These are phyloP conservation scores for Tolypocladium sp. DNA, from an alignment of 2,329 filamentous ascomycete species.

Conservation along the genomic window DNA sequence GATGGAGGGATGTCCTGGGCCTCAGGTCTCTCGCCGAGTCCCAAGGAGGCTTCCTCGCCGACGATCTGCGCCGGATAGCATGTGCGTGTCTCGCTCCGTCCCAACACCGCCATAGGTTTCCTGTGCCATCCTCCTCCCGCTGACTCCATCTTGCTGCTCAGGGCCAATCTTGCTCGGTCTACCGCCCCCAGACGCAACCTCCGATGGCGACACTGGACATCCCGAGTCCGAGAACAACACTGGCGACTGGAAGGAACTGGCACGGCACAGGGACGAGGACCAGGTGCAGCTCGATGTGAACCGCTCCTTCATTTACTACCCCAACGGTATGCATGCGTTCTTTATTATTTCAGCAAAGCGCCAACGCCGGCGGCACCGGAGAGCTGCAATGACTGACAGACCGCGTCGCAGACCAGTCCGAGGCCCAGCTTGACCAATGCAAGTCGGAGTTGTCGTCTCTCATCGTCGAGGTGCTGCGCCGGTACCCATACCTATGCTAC, in stretches of 20 bases:
- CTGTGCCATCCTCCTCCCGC: conserved; percentile 3
- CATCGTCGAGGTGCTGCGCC: conserved; percentile 72
- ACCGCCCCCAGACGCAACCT: not conserved
- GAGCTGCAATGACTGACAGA: not conserved
- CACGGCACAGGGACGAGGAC: conserved; percentile 75
- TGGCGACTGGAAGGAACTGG: conserved; percentile 50
- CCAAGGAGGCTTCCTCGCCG: conserved; percentile 57
- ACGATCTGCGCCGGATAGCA: conserved; percentile 60
- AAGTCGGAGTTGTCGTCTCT: conserved; percentile 72
- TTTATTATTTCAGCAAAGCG: not conserved
- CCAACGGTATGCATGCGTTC: conserved; percentile 47
- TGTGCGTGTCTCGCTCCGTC: conserved; percentile 50
- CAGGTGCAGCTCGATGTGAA: conserved; percentile 91
- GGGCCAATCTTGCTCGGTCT: conserved; percentile 53
- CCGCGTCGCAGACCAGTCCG: conserved; percentile 59
- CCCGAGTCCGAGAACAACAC: not conserved
- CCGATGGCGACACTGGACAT: conserved; percentile 5
- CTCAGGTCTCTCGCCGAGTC: conserved; percentile 52
- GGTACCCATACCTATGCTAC: conserved; percentile 78
- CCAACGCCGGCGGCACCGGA: not conserved
- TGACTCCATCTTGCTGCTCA: conserved; percentile 19
- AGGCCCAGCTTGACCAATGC: conserved; percentile 57
- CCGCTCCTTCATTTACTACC: conserved; percentile 96
- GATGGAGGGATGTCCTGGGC: conserved; percentile 41
- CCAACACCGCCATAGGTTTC: not conserved